A percentile compares a stretch with the other conserved stretches of the same genome.
Evolutionary conservation across 345 rosid genomes (phyloP).

Genomic region (Acer campestre): DNA sequence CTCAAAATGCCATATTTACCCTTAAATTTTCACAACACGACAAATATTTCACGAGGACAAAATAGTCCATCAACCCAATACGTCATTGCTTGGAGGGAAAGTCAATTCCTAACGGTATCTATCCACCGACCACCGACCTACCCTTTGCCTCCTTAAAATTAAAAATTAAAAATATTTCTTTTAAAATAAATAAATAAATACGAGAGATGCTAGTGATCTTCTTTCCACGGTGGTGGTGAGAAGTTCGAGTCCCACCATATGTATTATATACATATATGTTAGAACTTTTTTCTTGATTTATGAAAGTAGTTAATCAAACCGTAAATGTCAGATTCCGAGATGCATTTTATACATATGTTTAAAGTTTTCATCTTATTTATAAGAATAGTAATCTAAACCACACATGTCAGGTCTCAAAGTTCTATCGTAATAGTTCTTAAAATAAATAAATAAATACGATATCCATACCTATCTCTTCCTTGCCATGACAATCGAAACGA

Average conservation of each 20-base stretch:
- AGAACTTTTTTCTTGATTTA: too few relatives aligned
- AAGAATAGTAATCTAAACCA: too few relatives aligned
- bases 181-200: neutral
- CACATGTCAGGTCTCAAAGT: too few relatives aligned
- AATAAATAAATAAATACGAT: neutral
- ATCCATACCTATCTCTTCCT: neutral
- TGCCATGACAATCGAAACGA: neutral
- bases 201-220: too few relatives aligned
- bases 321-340: accelerated
- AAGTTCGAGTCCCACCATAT: too few relatives aligned
- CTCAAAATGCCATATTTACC: neutral
- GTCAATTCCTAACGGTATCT: slow-evolving; percentile 87
- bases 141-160: slow-evolving; percentile 4
- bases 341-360: too few relatives aligned
- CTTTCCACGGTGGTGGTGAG: too few relatives aligned
- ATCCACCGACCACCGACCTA: slow-evolving; percentile 94
- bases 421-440: neutral
- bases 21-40: neutral
- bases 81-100: slow-evolving; percentile 57
- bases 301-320: too few relatives aligned
- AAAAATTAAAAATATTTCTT: neutral
- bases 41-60: slow-evolving; percentile 30
- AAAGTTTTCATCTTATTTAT: too few relatives aligned
- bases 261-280: too few relatives aligned
- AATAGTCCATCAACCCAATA: slow-evolving; percentile 31